Base-by-base conservation (phyloP, 306 rosid species). In the Cucurbita ficifolia region DNA sequence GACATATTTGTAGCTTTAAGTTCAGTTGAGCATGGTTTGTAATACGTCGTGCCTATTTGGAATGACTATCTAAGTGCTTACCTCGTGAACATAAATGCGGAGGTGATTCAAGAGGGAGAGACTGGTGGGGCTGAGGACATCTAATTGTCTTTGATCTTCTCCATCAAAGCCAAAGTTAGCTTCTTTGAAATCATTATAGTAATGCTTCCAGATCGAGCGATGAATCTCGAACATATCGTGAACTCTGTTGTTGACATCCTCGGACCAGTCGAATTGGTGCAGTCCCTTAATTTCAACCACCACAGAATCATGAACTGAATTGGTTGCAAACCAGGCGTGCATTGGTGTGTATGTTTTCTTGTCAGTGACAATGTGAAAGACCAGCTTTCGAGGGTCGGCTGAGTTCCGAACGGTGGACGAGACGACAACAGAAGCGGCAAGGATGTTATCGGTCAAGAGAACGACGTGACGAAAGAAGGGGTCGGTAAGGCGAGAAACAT, bases 301-400 rank as follows among this genome's bases (percentile, higher is more conserved):
- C 16, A 87, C 92, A 68, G 89, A 77, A 74, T 81, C 79, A 74
- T 81, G 78, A 70, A 90, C 10, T 48, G 86, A 81, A 84, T 88
- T 85, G 69, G 80, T 81, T 70, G 98, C 96, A 82, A 92, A 92
- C 98, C 96, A 92, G n/a, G 98, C 89, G 79, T 92, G 96, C 98
- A 92, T 90, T 39, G 96, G 83, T 56, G 92, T 87, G 67, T 85
- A 92, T 46, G 98, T 92, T 75, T 92, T 87, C 86, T 88, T 90
- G 81, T 92, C 96, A 1, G 96, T 92, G 68, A 92, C 87, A 38
- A 92, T 85, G 79, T 92, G 98, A 77, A 92, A 88, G 58, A 90
- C 88, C 80, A 92, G 72, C 2, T 84, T 90, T 70, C 83, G 88
- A 13, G 96, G 96, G 79, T 83, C 80, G 78, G 80, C 83, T 8